Conservation (phyloP, 331 rosid species). For the Quercus phellos region DNA sequence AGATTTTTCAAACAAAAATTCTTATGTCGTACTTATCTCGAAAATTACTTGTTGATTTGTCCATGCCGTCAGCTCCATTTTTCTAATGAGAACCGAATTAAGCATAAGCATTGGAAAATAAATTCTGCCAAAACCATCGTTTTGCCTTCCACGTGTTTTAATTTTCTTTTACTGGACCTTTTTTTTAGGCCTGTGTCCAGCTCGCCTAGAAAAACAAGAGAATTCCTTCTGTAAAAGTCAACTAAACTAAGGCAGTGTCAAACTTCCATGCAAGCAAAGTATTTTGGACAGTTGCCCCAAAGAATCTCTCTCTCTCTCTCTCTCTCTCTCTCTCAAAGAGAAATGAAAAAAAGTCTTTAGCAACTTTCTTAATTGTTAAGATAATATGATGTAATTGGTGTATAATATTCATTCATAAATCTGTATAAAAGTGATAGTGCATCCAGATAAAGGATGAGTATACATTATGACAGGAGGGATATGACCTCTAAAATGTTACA, state of each 20-base stretch:
- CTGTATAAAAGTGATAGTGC: no score
- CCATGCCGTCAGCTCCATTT: not conserved
- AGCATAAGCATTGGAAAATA: not conserved
- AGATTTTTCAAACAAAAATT: not conserved
- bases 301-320: not conserved
- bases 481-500: no score
- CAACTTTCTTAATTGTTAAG: no score
- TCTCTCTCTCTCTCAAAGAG: not conserved
- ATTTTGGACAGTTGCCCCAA: not conserved
- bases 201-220: not conserved
- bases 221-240: not conserved
- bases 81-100: not conserved
- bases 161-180: not conserved
- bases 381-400: no score
- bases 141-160: not conserved
- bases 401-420: no score
- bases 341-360: not conserved
- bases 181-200: not conserved
- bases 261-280: not conserved
- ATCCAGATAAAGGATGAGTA: no score
- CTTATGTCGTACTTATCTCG: no score
- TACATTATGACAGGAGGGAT: no score
- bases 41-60: no score
- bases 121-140: not conserved
- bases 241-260: constrained; percentile 1